Conservation (phyloP, 2,329 filamentous ascomycete species). For the Apiospora phragmitis region DNA sequence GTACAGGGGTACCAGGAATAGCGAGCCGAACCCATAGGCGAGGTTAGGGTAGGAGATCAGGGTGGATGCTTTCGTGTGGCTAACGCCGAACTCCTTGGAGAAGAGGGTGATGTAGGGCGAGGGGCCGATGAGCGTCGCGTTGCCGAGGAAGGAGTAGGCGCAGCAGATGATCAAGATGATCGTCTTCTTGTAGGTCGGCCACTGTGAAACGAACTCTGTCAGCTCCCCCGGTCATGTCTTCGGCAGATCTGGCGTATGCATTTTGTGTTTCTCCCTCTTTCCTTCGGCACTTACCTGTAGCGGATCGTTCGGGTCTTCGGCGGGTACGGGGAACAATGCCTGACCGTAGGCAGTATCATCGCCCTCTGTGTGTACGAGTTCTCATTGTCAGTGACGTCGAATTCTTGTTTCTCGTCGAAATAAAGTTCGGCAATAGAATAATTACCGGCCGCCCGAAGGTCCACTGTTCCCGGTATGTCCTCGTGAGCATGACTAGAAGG, state of each 20-base stretch:
- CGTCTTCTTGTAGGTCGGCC: slow-evolving; percentile 56
- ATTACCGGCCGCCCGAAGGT: slow-evolving; percentile 34
- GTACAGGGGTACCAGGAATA: slow-evolving; percentile 59
- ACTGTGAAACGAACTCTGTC: slow-evolving; percentile 34
- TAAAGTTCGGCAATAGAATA: not conserved
- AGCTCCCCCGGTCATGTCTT: not conserved
- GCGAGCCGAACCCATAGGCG: slow-evolving; percentile 57
- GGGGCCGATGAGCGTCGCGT: slow-evolving; percentile 55
- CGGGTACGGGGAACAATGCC: slow-evolving; percentile 60
- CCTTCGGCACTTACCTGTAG: slow-evolving; percentile 40
- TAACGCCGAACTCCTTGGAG: slow-evolving; percentile 51
- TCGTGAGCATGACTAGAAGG: slow-evolving; percentile 27
- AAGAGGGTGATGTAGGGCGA: slow-evolving; percentile 59
- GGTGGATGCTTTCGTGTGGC: slow-evolving; percentile 51
- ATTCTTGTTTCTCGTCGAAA: not conserved
- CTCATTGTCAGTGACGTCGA: not conserved
- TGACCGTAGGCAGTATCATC: slow-evolving; percentile 61
- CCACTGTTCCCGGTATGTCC: slow-evolving; percentile 27
- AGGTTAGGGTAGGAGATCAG: slow-evolving; percentile 62
- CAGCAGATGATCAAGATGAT: slow-evolving; percentile 55
- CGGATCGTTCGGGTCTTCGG: slow-evolving; percentile 62
- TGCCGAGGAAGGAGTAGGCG: slow-evolving; percentile 59
- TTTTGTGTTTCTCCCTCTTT: not conserved
- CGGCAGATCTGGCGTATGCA: not conserved
- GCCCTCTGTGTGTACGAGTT: slow-evolving; percentile 41